Evolutionary conservation across 1,139 yeast genomes (phyloP).

Genomic region (Suhomyces kunorum): DNA sequence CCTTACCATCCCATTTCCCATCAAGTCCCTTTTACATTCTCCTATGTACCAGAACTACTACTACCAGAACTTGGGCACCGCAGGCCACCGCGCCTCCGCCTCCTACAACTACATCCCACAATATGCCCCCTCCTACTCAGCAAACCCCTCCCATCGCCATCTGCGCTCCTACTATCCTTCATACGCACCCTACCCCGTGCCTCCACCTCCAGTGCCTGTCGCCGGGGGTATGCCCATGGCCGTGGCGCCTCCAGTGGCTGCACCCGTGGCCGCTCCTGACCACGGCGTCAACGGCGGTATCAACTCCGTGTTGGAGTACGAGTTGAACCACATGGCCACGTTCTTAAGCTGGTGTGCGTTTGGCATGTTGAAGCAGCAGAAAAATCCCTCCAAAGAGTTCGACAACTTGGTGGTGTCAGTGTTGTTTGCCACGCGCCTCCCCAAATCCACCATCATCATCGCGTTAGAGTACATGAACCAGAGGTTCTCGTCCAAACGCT

Average conservation of each 20-base stretch:
- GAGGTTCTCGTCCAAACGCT: conserved; percentile 32
- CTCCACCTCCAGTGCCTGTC: conserved; percentile 14
- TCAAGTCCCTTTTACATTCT: not conserved
- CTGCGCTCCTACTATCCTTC: conserved; percentile 17
- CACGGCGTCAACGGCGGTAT: conserved; percentile 66
- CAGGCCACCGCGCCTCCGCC: conserved; percentile 41
- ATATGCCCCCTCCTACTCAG: conserved; percentile 7
- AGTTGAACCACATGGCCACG: conserved; percentile 71
- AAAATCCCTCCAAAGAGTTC: conserved; percentile 56
- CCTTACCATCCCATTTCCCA: not conserved
- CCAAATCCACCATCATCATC: conserved; percentile 75
- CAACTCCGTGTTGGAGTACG: conserved; percentile 74
- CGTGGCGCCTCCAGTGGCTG: conserved; percentile 11
- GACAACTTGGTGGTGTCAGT: conserved; percentile 65
- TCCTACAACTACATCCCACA: conserved; percentile 31
- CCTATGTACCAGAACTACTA: conserved; percentile 25
- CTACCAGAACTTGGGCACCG: conserved; percentile 36
- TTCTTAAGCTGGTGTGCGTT: conserved; percentile 69
- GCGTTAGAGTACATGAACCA: conserved; percentile 74
- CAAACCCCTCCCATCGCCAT: conserved; percentile 14
- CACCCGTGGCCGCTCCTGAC: conserved; percentile 11
- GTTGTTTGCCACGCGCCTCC: conserved; percentile 85
- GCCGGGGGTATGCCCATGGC: conserved; percentile 10
- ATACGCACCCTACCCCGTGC: conserved; percentile 16
- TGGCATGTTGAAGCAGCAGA: conserved; percentile 54